Percentiles rank a stretch among this genome's conserved stretches.
Conservation (phyloP, 352 stramenopile genomes). For the Phytophthora aleatoria region DNA sequence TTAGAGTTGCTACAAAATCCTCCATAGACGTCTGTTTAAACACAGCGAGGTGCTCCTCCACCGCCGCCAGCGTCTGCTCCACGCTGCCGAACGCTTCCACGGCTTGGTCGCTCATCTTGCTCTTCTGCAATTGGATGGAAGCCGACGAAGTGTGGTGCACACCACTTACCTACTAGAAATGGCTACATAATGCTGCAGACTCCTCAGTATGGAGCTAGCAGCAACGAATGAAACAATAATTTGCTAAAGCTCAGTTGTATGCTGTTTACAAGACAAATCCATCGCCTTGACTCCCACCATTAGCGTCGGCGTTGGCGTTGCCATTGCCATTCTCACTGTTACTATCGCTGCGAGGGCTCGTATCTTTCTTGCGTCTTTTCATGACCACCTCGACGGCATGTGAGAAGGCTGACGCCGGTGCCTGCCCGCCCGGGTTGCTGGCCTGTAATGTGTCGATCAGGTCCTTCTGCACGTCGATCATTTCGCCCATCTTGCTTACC, state of each 20-base stretch:
- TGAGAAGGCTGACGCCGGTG: conserved; percentile 37
- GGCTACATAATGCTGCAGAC: neutral
- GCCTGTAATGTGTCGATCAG: conserved; percentile 64
- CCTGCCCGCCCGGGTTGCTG: conserved; percentile 42
- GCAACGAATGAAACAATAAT: neutral
- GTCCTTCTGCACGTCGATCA: conserved; percentile 76
- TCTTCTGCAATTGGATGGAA: conserved; percentile 28
- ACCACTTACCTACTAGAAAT: conserved; percentile 1
- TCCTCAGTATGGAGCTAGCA: no score
- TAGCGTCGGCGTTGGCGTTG: conserved; percentile 6
- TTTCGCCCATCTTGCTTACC: conserved; percentile 73
- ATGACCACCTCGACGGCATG: conserved; percentile 41
- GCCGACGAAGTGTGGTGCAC: conserved; percentile 20
- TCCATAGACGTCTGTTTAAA: conserved; percentile 62
- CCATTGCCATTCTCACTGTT: conserved; percentile 10
- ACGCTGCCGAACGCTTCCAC: conserved; percentile 69
- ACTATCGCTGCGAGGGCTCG: conserved; percentile 12
- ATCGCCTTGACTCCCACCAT: conserved; percentile 7
- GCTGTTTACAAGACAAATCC: conserved; percentile 27
- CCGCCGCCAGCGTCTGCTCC: conserved; percentile 77
- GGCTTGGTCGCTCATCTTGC: conserved; percentile 63
- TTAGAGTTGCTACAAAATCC: conserved; percentile 60
- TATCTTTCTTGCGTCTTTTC: conserved; percentile 51
- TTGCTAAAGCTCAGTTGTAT: neutral
- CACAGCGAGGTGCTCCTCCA: conserved; percentile 74